Percentiles rank a stretch among this genome's conserved stretches.
Conservation (phyloP, 1,284 basidiomycete genomes). For the Anthracocystis setariae region DNA sequence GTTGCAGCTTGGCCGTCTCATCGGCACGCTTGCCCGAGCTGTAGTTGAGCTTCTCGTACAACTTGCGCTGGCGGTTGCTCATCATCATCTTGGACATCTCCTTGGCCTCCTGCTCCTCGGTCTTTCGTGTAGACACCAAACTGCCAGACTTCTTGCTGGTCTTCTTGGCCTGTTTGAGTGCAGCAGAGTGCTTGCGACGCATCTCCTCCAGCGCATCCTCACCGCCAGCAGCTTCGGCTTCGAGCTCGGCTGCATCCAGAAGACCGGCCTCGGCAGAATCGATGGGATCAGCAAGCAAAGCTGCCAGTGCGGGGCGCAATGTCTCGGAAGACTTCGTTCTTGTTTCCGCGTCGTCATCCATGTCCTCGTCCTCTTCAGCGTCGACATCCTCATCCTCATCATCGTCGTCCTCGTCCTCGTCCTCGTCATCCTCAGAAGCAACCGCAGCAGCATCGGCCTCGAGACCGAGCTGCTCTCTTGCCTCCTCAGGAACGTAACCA, state of each 20-base stretch:
- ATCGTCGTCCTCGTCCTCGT: slow-evolving; percentile 51
- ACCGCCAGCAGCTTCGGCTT: slow-evolving; percentile 88
- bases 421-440: slow-evolving; percentile 65
- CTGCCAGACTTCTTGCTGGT: slow-evolving; percentile 49
- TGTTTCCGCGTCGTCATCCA: slow-evolving; percentile 41
- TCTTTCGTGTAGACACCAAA: slow-evolving; percentile 65
- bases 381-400: slow-evolving; percentile 66
- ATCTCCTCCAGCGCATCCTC: slow-evolving; percentile 84
- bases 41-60: slow-evolving; percentile 95
- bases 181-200: slow-evolving; percentile 64
- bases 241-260: slow-evolving; percentile 87
- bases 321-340: slow-evolving; percentile 17
- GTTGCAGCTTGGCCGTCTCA: slow-evolving; percentile 71
- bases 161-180: slow-evolving; percentile 58
- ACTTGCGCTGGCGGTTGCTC: slow-evolving; percentile 93
- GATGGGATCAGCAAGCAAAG: slow-evolving; percentile 73
- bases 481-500: slow-evolving; percentile 69
- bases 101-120: slow-evolving; percentile 76
- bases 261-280: slow-evolving; percentile 75
- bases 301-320: slow-evolving; percentile 56
- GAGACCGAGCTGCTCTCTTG: slow-evolving; percentile 70
- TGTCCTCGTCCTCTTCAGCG: slow-evolving; percentile 69
- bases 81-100: slow-evolving; percentile 94
- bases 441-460: slow-evolving; percentile 73
- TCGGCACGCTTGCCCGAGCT: slow-evolving; percentile 80